These are phyloP conservation scores for Geranium brycei DNA, from an alignment of 345 rosid species.

Conservation along the genomic window DNA sequence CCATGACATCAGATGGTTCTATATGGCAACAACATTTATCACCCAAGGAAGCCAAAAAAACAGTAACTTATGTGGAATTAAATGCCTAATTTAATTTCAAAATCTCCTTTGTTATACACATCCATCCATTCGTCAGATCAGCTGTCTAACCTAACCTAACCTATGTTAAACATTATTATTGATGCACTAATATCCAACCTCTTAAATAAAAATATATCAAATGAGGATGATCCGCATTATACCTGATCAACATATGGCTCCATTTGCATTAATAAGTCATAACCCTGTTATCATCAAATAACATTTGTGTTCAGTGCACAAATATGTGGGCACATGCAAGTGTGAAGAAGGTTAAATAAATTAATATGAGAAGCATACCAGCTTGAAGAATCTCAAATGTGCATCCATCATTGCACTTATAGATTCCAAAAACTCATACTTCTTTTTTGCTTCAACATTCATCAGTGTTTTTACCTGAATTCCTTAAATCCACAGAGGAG, in stretches of 20 bases:
- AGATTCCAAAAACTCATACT: constrained; percentile 81
- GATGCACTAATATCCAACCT: neutral
- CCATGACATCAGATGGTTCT: no score
- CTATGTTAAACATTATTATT: no score
- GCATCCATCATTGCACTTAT: constrained; percentile 84
- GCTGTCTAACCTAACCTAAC: no score
- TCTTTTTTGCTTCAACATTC: constrained; percentile 76
- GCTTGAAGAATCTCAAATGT: constrained; percentile 75
- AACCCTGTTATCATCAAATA: constrained; percentile 28
- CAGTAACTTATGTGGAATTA: no score
- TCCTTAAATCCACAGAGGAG: constrained; percentile 43
- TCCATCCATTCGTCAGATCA: no score
- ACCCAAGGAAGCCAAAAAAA: no score
- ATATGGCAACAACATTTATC: no score
- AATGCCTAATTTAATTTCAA: no score
- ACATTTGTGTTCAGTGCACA: neutral
- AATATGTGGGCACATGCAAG: neutral
- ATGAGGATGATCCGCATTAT: constrained; percentile 4
- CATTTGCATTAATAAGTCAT: constrained; percentile 55
- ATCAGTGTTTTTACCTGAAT: constrained; percentile 69
- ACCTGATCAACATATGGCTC: constrained; percentile 90
- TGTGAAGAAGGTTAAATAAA: neutral
- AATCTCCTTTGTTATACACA: no score
- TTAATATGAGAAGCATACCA: constrained; percentile 28
- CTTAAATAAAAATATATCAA: neutral